Conservation (phyloP, 1,284 basidiomycete genomes). For the Xerocomus cyaneibrunnescens region DNA sequence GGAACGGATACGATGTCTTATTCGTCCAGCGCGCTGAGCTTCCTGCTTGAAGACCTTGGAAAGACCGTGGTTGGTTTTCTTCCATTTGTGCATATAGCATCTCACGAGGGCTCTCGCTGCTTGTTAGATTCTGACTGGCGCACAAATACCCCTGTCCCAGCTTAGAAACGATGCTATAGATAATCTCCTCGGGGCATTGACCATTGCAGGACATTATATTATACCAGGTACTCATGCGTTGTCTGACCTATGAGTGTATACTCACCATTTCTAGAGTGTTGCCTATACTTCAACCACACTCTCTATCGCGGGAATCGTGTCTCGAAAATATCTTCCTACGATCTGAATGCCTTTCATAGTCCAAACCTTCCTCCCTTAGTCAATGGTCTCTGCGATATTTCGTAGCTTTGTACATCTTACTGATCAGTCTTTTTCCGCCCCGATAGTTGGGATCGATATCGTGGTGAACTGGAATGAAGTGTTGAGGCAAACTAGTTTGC, state of each 20-base stretch:
- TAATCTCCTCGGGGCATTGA: slow-evolving; percentile 84
- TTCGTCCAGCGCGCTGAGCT: slow-evolving; percentile 83
- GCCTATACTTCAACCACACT: slow-evolving; percentile 86
- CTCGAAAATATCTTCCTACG: slow-evolving; percentile 83
- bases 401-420: not conserved
- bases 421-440: not conserved
- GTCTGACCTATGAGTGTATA: not conserved
- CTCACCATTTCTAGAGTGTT: slow-evolving; percentile 56
- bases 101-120: not conserved
- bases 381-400: slow-evolving; percentile 49
- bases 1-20: slow-evolving; percentile 96
- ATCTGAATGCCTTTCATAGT: slow-evolving; percentile 83
- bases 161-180: slow-evolving; percentile 89
- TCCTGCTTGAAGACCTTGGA: slow-evolving; percentile 87
- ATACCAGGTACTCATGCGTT: slow-evolving; percentile 67
- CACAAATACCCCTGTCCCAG: slow-evolving; percentile 89
- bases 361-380: slow-evolving; percentile 87
- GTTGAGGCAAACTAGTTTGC: slow-evolving; percentile 71
- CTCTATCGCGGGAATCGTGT: slow-evolving; percentile 87
- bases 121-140: slow-evolving; percentile 81
- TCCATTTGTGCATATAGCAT: not conserved
- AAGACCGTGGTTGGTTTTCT: slow-evolving; percentile 69
- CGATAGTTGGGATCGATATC: slow-evolving; percentile 83
- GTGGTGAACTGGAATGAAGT: slow-evolving; percentile 85
- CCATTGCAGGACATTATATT: slow-evolving; percentile 86